These are phyloP conservation scores for Vitis hybrid DNA, from an alignment of 177 flowering plant genomes.

Conservation along the genomic window DNA sequence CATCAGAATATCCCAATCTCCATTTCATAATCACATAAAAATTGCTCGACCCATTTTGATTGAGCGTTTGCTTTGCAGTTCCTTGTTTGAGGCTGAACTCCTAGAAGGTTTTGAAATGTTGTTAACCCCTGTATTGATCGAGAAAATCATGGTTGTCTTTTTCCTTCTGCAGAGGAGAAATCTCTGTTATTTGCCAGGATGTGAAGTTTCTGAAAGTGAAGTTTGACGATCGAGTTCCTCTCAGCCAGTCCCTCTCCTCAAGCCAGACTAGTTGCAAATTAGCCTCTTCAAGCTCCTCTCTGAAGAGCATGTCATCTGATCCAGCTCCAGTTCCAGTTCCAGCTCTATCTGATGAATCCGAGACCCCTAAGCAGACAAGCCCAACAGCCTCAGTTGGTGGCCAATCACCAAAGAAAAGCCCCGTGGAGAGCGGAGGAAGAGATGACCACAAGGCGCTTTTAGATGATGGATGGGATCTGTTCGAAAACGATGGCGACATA, in stretches of 20 bases:
- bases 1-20: too few relatives aligned
- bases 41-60: too few relatives aligned
- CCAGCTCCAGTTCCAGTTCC: slow-evolving; percentile 2
- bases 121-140: background rate
- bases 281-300: slow-evolving; percentile 61
- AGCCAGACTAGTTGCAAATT: slow-evolving; percentile 57
- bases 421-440: slow-evolving; percentile 3
- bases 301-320: slow-evolving; percentile 29
- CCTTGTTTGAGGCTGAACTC: too few relatives aligned
- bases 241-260: slow-evolving; percentile 61
- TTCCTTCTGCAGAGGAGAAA: slow-evolving; percentile 73
- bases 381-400: slow-evolving; percentile 22
- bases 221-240: slow-evolving; percentile 58
- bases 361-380: slow-evolving; percentile 20
- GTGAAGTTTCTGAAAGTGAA: slow-evolving; percentile 69
- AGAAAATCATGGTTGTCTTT: background rate
- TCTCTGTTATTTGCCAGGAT: slow-evolving; percentile 83
- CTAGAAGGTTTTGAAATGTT: too few relatives aligned
- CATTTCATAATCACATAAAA: too few relatives aligned
- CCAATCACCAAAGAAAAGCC: slow-evolving; percentile 13
- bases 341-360: slow-evolving; percentile 21
- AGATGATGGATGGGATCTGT: slow-evolving; percentile 73
- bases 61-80: too few relatives aligned
- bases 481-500: slow-evolving; percentile 27
- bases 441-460: slow-evolving; percentile 18